Evolutionary conservation across 768 basidiomycete species (phyloP), one percentile per base, ranked within the genome.

Genomic region (Pulveroboletus frians): DNA sequence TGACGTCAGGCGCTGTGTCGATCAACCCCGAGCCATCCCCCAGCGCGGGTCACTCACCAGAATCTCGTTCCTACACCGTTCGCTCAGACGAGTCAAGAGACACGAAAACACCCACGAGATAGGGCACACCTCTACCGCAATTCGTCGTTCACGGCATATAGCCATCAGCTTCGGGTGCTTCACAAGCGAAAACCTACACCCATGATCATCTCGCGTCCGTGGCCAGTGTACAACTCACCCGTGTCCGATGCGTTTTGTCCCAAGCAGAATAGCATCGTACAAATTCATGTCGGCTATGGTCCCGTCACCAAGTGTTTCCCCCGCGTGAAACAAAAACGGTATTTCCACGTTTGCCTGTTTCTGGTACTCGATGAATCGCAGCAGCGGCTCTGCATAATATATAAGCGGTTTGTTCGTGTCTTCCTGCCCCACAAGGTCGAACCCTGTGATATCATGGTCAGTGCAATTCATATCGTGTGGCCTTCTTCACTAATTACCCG

Each of bases 1-100:
- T 8, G 84, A 80, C 9, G 85, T 84, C 47, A 86, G 69, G 10
- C 85, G 79, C 84, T 85, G n/a, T 14, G 27, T n/a, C 54, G 26
- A 23, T 42, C 26, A 46, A 27, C 31, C 32, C 35, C 34, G 11
- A 29, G 21, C 11, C 7, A 21, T 30, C 36, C 36, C 20, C 17
- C 40, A 7, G 17, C 26, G 13, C 26, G 1, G 14, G 14, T 41
- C 61, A 39, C 39, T 50, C 58, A 85, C 84, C 63, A 88, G 63
- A 32, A 88, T 77, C 59, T 88, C 84, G 55, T 88, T 86, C 43
- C 84, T 86, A 14, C 17, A 1, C 23, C 20, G 30, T 23, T 31
- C 26, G 50, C 42, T 43, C 30, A 49, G 47, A 17, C 4, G 5
- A 15, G n/a, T 9, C 20, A 9, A 40, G 30, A 9, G 29, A 26